phyloP scores from a whole-genome alignment of 371 early-diverging fungal species.

The Syncephalastrum sp. region DNA sequence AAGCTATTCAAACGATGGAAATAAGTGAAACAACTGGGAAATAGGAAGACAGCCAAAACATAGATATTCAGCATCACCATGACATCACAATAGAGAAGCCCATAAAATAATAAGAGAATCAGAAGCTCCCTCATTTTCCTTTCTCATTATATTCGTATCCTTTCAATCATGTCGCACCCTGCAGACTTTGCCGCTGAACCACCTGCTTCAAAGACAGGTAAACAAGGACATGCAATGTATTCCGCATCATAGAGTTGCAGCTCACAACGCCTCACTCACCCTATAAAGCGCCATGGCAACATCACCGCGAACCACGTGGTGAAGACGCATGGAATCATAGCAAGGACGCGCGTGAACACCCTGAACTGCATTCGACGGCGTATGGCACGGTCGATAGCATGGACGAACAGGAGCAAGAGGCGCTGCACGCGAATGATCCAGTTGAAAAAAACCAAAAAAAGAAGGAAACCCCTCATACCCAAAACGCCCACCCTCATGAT shows the following conservation, averaged over 20 bases:
- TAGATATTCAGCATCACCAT: background rate
- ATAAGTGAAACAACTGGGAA: background rate
- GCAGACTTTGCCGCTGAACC: constrained; percentile 13
- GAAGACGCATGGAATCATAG: constrained; percentile 37
- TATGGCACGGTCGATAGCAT: constrained; percentile 30
- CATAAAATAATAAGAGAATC: constrained; percentile 1
- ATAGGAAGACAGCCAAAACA: background rate
- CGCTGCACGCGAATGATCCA: background rate
- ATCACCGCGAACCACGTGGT: constrained; percentile 16
- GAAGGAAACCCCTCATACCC: background rate
- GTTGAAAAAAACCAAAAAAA: constrained; percentile 1
- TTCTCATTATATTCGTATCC: background rate
- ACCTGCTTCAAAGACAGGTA: constrained; percentile 10
- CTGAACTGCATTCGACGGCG: constrained; percentile 34
- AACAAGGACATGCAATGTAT: background rate
- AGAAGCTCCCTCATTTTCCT: background rate
- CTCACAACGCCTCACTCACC: background rate
- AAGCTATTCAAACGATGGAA: background rate
- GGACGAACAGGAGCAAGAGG: constrained; percentile 9
- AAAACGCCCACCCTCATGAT: background rate
- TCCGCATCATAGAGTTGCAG: background rate
- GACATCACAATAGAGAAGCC: constrained; percentile 1
- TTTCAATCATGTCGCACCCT: constrained; percentile 1
- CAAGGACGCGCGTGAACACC: constrained; percentile 28
- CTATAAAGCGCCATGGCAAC: constrained; percentile 20